Evolutionary conservation across 73 alveolate genomes (phyloP), one percentile per base, ranked within the genome.

Genomic region (Strombidium stylifer): DNA sequence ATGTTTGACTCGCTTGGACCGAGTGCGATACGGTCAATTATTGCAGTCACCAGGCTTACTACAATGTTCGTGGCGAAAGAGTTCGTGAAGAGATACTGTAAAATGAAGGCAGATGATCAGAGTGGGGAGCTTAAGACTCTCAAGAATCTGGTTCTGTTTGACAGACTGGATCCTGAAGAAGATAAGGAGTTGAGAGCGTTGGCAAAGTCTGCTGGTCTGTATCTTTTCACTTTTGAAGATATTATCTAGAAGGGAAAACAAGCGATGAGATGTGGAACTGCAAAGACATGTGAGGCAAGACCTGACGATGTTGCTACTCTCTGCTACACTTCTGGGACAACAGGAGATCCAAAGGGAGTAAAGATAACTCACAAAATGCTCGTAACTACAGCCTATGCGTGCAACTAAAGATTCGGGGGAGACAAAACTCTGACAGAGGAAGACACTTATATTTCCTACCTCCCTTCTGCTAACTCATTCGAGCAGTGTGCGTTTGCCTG

Each of bases 1-100:
- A 80, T 94, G 42, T 94, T 88, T 73, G 99, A 94, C 60, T 82
- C 98, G 18, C 78, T 92, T 39, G 97, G 97, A 25, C 91, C 84
- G 18, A 93, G 80, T 32, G 69, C 96, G 14, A 54, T 81, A 21
- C 84, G 58, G 35, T 73, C 60, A 60, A 77, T 92, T 49, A 55
- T 92, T 14, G 82, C 81, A 12, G 82, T 89, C 36, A 89, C 97
- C 11, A 83, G 70, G 28, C 70, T 92, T 23, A 61, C 46, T 32
- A 79, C 96, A 0, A 50, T 92, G 23, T 46, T 72, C 30, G 51
- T 80, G 18, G 86, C 91, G 65, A 65, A 61, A 16, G 76, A 65
- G 20, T 78, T 69, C 42, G 76, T 85, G 4, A 79, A 58, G 41
- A 70, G 81, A n/a, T 44, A 89, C 30, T 40, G 85, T 36, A 66